Conservation (phyloP, 495 filamentous ascomycete genomes). For the Viridothelium virens region DNA sequence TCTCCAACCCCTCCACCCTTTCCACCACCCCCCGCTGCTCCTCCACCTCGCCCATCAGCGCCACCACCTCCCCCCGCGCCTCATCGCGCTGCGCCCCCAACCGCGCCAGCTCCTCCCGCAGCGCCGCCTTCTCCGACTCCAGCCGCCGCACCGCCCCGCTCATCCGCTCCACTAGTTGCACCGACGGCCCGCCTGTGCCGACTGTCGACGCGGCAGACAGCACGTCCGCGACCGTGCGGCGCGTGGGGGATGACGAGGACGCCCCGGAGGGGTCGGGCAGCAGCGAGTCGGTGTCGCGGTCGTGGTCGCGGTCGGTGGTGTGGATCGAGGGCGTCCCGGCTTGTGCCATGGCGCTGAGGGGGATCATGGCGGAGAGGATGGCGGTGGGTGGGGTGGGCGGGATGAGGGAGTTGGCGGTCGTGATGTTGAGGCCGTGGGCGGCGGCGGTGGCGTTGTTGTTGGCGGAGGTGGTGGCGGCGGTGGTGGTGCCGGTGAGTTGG, state of each 20-base stretch:
- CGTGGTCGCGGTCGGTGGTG: conserved; percentile 58
- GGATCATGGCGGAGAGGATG: conserved; percentile 1
- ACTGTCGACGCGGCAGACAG: conserved; percentile 67
- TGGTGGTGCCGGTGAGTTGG: conserved; percentile 22
- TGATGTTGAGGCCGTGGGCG: background rate
- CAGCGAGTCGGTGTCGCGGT: conserved; percentile 52
- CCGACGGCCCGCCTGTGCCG: conserved; percentile 82
- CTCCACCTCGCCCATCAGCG: conserved; percentile 78
- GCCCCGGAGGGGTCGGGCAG: background rate
- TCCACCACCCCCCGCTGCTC: conserved; percentile 52
- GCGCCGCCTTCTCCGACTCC: conserved; percentile 80
- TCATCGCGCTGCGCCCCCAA: conserved; percentile 80
- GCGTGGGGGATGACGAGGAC: background rate
- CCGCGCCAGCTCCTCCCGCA: conserved; percentile 73
- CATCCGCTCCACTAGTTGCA: conserved; percentile 96
- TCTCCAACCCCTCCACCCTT: conserved; percentile 57
- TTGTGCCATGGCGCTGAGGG: conserved; percentile 8
- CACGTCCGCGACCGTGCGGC: conserved; percentile 11
- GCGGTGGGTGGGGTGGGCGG: conserved; percentile 5
- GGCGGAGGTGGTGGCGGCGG: conserved; percentile 13
- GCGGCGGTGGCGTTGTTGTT: background rate
- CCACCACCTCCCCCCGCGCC: conserved; percentile 80
- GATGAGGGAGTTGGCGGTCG: background rate
- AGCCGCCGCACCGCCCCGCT: conserved; percentile 81
- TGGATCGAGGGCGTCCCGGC: conserved; percentile 48